These are phyloP conservation scores for Suhomyces taliae DNA, from an alignment of 1,139 yeast genomes.

Conservation along the genomic window DNA sequence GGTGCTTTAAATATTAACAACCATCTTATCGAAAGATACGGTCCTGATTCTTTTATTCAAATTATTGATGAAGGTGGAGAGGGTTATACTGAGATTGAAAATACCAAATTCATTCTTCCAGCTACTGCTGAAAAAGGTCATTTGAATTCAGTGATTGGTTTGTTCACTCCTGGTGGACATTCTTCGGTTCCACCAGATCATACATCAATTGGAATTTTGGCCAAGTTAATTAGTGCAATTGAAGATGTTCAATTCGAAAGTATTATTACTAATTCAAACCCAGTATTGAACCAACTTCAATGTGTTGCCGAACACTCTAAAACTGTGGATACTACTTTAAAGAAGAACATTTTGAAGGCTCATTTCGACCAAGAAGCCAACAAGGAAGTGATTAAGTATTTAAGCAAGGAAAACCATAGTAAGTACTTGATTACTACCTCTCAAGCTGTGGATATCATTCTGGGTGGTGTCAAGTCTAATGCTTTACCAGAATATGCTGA, in stretches of 20 bases:
- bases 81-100: constrained; percentile 37
- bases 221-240: constrained; percentile 37
- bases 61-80: constrained; percentile 49
- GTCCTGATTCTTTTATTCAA: constrained; percentile 40
- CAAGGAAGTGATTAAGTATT: constrained; percentile 36
- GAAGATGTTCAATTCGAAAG: constrained; percentile 38
- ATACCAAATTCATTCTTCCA: constrained; percentile 54
- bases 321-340: constrained; percentile 29
- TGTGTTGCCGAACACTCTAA: constrained; percentile 46
- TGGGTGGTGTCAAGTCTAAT: constrained; percentile 71
- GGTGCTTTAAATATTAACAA: constrained; percentile 36
- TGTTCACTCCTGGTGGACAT: constrained; percentile 51
- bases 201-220: constrained; percentile 47
- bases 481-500: constrained; percentile 72
- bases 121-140: constrained; percentile 53
- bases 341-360: constrained; percentile 41
- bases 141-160: constrained; percentile 36
- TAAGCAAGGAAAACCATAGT: constrained; percentile 19
- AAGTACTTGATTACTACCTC: constrained; percentile 58
- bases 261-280: constrained; percentile 40
- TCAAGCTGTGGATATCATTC: constrained; percentile 66
- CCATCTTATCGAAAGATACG: constrained; percentile 33
- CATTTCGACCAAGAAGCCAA: constrained; percentile 44
- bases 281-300: constrained; percentile 40
- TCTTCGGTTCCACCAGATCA: constrained; percentile 50